These are phyloP conservation scores for Phytophthora brassicae DNA, from an alignment of 352 stramenopile genomes.

Conservation along the genomic window DNA sequence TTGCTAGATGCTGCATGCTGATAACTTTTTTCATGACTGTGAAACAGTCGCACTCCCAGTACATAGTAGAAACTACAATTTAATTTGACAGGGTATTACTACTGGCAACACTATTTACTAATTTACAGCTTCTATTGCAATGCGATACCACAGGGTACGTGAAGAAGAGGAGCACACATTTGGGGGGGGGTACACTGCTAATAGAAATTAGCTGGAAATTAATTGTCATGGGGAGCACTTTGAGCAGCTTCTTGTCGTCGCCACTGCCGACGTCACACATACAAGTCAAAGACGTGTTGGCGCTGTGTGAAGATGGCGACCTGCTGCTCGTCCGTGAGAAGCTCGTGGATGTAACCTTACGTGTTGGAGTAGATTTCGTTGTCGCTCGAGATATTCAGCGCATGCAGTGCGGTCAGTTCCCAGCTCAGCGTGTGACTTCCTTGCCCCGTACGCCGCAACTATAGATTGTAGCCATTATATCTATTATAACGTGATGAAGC, in stretches of 20 bases:
- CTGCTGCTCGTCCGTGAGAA: slow-evolving; percentile 55
- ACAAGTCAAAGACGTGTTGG: slow-evolving; percentile 40
- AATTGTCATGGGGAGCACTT: slow-evolving; percentile 26
- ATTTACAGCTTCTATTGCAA: no score
- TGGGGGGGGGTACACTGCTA: no score
- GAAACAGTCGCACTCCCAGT: no score
- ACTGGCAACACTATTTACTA: no score
- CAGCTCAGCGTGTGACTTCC: slow-evolving; percentile 39
- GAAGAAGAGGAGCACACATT: no score
- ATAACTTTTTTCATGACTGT: no score
- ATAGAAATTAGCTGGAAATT: neutral
- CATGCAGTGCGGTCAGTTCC: slow-evolving; percentile 54
- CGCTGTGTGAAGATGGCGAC: slow-evolving; percentile 57
- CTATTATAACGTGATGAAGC: slow-evolving; percentile 5
- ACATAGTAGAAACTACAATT: no score
- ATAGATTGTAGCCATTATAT: neutral
- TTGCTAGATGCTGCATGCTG: no score
- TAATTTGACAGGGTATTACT: no score
- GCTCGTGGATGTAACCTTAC: slow-evolving; percentile 33
- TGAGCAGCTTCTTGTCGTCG: neutral
- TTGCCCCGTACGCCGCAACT: slow-evolving; percentile 39
- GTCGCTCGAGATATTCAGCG: slow-evolving; percentile 49
- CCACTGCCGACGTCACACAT: slow-evolving; percentile 8
- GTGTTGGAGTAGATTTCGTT: slow-evolving; percentile 39
- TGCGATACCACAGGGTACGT: no score